Evolutionary conservation across 495 filamentous ascomycete species (phyloP).

Genomic region (Aspergillus steynii): DNA sequence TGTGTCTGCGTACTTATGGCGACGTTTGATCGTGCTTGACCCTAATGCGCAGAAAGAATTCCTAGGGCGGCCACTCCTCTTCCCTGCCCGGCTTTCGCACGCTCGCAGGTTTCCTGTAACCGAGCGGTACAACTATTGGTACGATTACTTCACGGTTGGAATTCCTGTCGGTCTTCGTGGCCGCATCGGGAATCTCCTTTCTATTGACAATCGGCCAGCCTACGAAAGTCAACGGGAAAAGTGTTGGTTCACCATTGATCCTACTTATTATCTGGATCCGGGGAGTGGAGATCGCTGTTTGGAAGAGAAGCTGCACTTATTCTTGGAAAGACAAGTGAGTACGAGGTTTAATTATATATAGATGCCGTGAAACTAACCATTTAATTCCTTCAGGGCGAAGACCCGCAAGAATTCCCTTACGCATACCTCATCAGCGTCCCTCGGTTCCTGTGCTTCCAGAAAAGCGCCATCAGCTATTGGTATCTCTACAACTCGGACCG

Average conservation of each 20-base stretch:
- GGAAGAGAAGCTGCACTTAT: neutral
- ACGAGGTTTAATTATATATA: neutral
- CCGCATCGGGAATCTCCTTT: constrained; percentile 16
- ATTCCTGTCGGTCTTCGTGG: constrained; percentile 24
- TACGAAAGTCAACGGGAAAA: neutral
- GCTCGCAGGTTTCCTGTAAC: too few relatives aligned
- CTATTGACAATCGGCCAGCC: neutral
- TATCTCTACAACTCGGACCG: constrained; percentile 6
- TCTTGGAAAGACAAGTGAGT: neutral
- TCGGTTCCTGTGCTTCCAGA: neutral
- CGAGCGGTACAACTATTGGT: constrained; percentile 13
- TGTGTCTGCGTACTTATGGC: too few relatives aligned
- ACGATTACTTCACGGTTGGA: constrained; percentile 21
- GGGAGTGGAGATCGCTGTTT: neutral
- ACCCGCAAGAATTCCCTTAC: neutral
- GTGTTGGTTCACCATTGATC: neutral
- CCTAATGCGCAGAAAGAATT: too few relatives aligned
- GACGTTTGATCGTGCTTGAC: too few relatives aligned
- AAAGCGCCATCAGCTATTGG: neutral
- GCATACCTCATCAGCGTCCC: neutral
- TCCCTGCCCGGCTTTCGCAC: too few relatives aligned
- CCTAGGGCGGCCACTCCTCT: too few relatives aligned
- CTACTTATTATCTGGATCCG: neutral
- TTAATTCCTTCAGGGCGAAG: neutral
- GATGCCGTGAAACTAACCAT: neutral